A percentile compares a stretch with the other conserved stretches of the same genome.
Conservation (phyloP, 2,329 filamentous ascomycete species). For the Dactylellina leptospora region DNA sequence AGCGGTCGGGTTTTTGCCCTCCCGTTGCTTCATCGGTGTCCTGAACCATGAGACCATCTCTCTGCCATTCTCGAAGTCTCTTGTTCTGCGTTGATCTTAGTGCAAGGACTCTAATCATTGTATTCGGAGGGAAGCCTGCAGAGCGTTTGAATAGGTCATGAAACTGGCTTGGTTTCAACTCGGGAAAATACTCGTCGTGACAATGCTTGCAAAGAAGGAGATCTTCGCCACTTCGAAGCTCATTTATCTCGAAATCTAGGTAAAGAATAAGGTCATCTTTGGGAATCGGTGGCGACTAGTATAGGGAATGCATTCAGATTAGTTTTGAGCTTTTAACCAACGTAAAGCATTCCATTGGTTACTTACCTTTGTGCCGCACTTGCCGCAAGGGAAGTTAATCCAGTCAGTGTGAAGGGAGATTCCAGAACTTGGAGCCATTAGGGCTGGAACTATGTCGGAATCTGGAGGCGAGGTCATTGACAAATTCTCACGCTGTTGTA, state of each 20-base stretch:
- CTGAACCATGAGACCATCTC: no score
- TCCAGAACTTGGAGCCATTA: no score
- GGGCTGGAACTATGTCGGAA: no score
- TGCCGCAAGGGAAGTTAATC: background rate
- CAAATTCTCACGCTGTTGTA: no score
- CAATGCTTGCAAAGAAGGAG: slow-evolving; percentile 11
- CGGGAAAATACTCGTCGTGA: background rate
- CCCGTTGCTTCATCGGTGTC: no score
- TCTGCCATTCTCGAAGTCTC: slow-evolving; percentile 4
- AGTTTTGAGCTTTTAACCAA: background rate
- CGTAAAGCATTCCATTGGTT: background rate
- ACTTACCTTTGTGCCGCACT: slow-evolving; percentile 1
- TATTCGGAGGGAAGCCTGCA: background rate
- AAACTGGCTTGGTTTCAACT: slow-evolving; percentile 7
- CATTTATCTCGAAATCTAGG: background rate
- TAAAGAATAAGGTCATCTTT: background rate
- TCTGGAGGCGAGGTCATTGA: background rate
- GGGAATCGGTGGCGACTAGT: background rate
- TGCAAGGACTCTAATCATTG: slow-evolving; percentile 39
- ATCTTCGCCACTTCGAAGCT: slow-evolving; percentile 4
- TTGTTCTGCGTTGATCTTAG: slow-evolving; percentile 17
- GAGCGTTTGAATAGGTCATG: slow-evolving; percentile 5
- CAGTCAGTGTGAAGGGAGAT: background rate
- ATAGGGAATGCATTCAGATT: no score
- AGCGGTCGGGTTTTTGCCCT: background rate